These are phyloP conservation scores for Theobroma grandiflorum DNA, from an alignment of 441 rosid genomes.

Conservation along the genomic window DNA sequence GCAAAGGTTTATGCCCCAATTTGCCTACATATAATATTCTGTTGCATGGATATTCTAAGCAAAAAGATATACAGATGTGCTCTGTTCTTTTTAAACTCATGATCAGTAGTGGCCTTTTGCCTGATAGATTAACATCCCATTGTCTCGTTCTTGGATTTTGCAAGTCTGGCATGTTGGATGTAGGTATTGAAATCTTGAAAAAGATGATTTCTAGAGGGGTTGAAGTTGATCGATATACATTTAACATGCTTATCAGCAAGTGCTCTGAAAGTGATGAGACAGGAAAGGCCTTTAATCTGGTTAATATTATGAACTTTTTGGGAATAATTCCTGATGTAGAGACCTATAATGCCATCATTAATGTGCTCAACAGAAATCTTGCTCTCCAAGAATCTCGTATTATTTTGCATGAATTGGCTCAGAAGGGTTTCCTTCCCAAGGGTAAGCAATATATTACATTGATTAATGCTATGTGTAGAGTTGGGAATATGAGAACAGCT, in stretches of 20 bases:
- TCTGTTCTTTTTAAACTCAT: constrained; percentile 56
- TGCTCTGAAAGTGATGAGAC: constrained; percentile 58
- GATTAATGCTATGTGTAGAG: constrained; percentile 73
- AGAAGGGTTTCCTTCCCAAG: constrained; percentile 58
- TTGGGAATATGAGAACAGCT: constrained; percentile 64
- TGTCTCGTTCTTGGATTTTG: constrained; percentile 77
- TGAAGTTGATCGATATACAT: constrained; percentile 53
- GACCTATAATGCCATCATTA: constrained; percentile 50
- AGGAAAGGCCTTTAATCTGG: constrained; percentile 57
- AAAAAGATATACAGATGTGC: constrained; percentile 55
- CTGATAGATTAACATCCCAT: constrained; percentile 73
- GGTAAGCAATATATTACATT: constrained; percentile 56
- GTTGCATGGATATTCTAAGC: constrained; percentile 77
- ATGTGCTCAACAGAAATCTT: constrained; percentile 57
- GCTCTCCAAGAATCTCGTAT: constrained; percentile 58
- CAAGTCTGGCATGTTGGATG: constrained; percentile 60
- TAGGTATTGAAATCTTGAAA: constrained; percentile 69
- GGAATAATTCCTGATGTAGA: constrained; percentile 55
- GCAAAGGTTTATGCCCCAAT: constrained; percentile 51
- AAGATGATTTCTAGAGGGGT: constrained; percentile 57
- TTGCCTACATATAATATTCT: constrained; percentile 79
- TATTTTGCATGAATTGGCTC: constrained; percentile 66
- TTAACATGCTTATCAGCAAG: constrained; percentile 64
- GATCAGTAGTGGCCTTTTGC: constrained; percentile 51
- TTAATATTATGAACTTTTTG: constrained; percentile 54